Percentiles rank a stretch among this genome's conserved stretches.
phyloP scores from a whole-genome alignment of 352 stramenopile species.

The Pythium guiyangense region DNA sequence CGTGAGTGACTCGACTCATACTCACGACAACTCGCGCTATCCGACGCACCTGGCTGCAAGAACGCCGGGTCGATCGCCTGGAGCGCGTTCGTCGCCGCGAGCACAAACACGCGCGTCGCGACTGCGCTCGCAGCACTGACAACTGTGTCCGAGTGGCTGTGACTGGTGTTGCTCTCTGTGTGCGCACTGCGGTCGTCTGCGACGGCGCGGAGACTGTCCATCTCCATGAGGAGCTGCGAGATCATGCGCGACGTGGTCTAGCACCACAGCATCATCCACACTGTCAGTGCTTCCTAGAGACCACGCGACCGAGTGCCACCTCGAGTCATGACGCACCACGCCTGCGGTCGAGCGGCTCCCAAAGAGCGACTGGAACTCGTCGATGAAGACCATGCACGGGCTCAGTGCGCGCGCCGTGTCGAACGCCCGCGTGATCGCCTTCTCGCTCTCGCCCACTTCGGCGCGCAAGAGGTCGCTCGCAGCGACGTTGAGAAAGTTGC shows the following conservation, averaged over 20 bases:
- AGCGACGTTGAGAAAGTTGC: conserved; percentile 78
- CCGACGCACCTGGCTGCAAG: conserved; percentile 55
- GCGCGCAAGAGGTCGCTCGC: conserved; percentile 78
- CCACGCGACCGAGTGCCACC: too few species aligned
- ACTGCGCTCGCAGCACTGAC: conserved; percentile 12
- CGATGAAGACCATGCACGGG: conserved; percentile 85
- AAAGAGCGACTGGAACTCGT: conserved; percentile 87
- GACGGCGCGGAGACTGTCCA: conserved; percentile 63
- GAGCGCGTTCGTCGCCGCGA: conserved; percentile 75
- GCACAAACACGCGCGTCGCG: conserved; percentile 61
- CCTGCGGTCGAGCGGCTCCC: conserved; percentile 69
- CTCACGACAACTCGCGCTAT: neutral
- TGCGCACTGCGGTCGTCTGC: conserved; percentile 34
- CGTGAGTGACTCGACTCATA: neutral
- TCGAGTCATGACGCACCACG: conserved; percentile 22
- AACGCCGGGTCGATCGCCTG: conserved; percentile 78
- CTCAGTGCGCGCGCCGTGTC: conserved; percentile 64
- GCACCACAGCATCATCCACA: neutral
- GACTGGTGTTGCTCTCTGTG: too few species aligned
- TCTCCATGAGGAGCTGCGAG: conserved; percentile 80
- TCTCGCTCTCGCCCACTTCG: conserved; percentile 84
- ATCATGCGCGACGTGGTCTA: conserved; percentile 82
- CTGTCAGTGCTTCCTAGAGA: neutral
- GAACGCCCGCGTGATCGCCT: conserved; percentile 68
- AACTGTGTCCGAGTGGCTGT: too few species aligned